Conservation (phyloP, 139 green algal genomes). For the Dunaliella primolecta region DNA sequence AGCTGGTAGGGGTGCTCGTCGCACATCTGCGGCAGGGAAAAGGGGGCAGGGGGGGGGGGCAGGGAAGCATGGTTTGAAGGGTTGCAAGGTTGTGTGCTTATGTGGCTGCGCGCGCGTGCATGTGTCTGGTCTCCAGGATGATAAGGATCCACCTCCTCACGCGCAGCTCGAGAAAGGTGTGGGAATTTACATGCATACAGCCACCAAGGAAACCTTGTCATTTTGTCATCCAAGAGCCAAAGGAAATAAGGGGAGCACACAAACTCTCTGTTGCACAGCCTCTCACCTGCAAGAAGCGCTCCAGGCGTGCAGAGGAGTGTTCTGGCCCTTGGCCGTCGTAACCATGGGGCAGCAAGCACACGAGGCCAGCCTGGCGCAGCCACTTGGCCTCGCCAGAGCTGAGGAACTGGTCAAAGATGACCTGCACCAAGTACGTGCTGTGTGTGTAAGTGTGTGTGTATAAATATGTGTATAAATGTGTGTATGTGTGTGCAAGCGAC, state of each 20-base stretch:
- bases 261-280: too few relatives aligned
- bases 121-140: too few relatives aligned
- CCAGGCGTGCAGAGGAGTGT: conserved; percentile 84
- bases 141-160: too few relatives aligned
- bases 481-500: background rate
- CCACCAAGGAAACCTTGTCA: too few relatives aligned
- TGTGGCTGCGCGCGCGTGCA: background rate
- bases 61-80: too few relatives aligned
- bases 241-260: too few relatives aligned
- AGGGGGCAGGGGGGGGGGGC: background rate
- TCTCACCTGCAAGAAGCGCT: conserved; percentile 85
- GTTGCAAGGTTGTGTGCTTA: background rate
- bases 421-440: conserved; percentile 41
- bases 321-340: conserved; percentile 98
- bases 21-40: conserved; percentile 49
- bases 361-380: conserved; percentile 81
- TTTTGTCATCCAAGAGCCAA: too few relatives aligned
- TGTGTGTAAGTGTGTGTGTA: background rate
- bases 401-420: conserved; percentile 97
- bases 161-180: too few relatives aligned
- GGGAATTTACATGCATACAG: too few relatives aligned
- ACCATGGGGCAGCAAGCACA: conserved; percentile 92
- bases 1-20: conserved; percentile 91
- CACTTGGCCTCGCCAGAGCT: conserved; percentile 93
- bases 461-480: background rate